Evolutionary conservation across 1,284 basidiomycete species (phyloP).

Genomic region (Tilletia setariae): DNA sequence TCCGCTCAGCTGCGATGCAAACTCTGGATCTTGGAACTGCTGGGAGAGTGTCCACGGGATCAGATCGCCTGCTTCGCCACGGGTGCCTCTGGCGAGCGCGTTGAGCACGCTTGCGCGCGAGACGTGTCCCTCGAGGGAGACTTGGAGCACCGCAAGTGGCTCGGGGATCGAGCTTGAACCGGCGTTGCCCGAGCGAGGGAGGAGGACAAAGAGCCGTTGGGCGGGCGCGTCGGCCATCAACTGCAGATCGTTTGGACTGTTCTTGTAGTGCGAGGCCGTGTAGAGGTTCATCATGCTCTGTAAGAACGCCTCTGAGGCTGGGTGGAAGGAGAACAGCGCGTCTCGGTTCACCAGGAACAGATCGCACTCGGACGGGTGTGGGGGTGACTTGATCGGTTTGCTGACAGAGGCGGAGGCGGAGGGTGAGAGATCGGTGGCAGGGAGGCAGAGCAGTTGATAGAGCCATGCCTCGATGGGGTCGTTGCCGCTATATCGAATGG

Average conservation of each 20-base stretch:
- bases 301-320: conserved; percentile 91
- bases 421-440: conserved; percentile 70
- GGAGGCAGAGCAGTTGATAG: conserved; percentile 83
- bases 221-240: conserved; percentile 94
- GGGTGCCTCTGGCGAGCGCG: conserved; percentile 71
- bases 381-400: conserved; percentile 58
- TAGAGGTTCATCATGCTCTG: conserved; percentile 98
- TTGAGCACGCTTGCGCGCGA: conserved; percentile 82
- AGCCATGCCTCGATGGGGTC: conserved; percentile 95
- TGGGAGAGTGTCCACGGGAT: conserved; percentile 96
- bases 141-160: conserved; percentile 82
- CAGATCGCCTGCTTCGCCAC: conserved; percentile 83
- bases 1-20: conserved; percentile 78
- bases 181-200: conserved; percentile 57
- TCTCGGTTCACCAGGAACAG: conserved; percentile 94
- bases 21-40: conserved; percentile 94
- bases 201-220: conserved; percentile 90
- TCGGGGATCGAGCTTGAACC: conserved; percentile 39
- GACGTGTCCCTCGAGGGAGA: conserved; percentile 92
- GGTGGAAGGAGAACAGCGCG: conserved; percentile 94
- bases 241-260: conserved; percentile 96
- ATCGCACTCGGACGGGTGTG: conserved; percentile 89
- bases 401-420: conserved; percentile 49
- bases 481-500: conserved; percentile 83
- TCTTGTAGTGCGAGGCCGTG: conserved; percentile 97